These are phyloP conservation scores for Symbiodinium pilosum DNA, from an alignment of 73 alveolate genomes.

Conservation along the genomic window DNA sequence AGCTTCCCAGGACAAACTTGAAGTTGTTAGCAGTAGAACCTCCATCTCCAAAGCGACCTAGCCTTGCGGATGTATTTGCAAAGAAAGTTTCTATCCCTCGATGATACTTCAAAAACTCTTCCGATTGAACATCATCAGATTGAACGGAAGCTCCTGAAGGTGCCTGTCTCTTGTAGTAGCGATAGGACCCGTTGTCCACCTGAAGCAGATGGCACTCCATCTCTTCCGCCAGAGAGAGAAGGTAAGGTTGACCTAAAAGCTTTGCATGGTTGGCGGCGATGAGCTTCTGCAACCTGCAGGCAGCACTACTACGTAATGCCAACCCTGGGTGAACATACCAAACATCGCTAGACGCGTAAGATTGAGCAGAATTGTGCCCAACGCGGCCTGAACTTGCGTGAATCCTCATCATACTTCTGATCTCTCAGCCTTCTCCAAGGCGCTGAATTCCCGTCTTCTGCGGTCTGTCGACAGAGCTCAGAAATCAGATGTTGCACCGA, in stretches of 20 bases:
- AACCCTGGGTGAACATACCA: neutral
- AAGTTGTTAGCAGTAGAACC: neutral
- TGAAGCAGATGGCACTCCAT: conserved; percentile 7
- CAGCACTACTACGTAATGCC: too few relatives aligned
- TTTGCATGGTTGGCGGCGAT: neutral
- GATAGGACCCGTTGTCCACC: neutral
- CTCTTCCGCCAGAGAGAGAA: neutral
- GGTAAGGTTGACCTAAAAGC: neutral
- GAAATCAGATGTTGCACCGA: conserved; percentile 25
- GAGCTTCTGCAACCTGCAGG: conserved; percentile 29
- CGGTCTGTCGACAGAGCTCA: conserved; percentile 25
- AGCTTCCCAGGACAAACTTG: conserved; percentile 14
- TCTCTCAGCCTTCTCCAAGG: neutral
- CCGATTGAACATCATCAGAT: neutral
- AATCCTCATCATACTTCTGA: neutral
- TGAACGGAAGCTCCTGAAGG: neutral
- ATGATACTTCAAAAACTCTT: neutral
- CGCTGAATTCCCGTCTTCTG: neutral
- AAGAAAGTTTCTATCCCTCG: neutral
- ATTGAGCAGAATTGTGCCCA: neutral
- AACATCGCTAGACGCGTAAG: neutral
- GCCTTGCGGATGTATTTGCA: neutral
- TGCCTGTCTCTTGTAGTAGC: neutral
- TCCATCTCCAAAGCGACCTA: conserved; percentile 28
- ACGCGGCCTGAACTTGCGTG: neutral